Base-by-base conservation (phyloP, 768 basidiomycete species). In the Boletus vinaceobasis region DNA sequence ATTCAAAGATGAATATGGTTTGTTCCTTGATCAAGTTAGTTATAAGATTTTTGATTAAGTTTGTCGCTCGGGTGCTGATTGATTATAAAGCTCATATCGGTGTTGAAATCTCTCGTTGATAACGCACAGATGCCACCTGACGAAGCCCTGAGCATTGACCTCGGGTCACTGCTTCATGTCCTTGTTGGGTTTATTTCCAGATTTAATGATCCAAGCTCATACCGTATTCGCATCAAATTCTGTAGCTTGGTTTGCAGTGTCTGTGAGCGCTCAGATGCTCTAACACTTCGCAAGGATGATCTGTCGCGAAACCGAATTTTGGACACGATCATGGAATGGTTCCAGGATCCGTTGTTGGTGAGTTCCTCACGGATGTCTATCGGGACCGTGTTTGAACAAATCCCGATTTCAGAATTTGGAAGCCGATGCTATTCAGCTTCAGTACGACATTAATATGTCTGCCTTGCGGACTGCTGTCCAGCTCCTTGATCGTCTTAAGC, bases 251-350 rank as follows among this genome's bases (percentile, higher is more conserved):
- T 84, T 59, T 88, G 90, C 55, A 80, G 77, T 40, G 77, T 87
- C 15, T 84, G 87, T 61, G 77, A 79, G 38, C 82, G 85, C 23
- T 74, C 77, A 4, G 86, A 87, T 52, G 75, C 77, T 7, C 67
- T 91, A 21, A 78, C 79, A 23, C 67, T 88, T 59, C 85, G 85
- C 15, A 89, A 86, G 67, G 88, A 90, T 61, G 82, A 77, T 56
- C 70, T 73, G 50, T 76, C 83, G 14, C 82, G 90, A 13, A 87
- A 90, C 66, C 76, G 78, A 36, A 80, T 93, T 37, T 75, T 93
- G 26, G 90, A 94, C 55, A 78, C 81, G 32, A 74, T 95, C n/a
- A 75, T 87, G 65, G 84, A 87, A 42, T 96, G 93, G 93, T 82
- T 90, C 39, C 77, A 80, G 57, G 78, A 82, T 48, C 74, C 79